Conservation (phyloP, 2,329 filamentous ascomycete genomes). For the Sordariomycetes sp. region DNA sequence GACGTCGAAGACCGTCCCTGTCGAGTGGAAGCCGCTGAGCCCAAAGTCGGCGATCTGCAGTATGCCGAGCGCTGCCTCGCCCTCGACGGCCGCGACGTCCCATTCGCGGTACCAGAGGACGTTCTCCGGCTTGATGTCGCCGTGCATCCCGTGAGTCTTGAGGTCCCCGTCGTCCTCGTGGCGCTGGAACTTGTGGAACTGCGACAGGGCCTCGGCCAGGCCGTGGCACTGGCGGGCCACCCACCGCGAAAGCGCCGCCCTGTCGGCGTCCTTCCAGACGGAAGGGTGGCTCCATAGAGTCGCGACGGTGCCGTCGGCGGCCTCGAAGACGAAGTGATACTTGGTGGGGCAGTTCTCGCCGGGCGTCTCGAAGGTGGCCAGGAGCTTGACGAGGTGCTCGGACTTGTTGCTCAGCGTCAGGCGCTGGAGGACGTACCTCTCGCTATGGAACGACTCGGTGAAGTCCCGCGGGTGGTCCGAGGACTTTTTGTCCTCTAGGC, state of each 20-base stretch:
- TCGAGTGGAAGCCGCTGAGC: background rate
- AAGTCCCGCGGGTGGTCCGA: background rate
- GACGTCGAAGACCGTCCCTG: background rate
- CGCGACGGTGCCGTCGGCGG: background rate
- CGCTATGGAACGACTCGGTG: background rate
- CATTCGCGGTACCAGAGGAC: conserved; percentile 4
- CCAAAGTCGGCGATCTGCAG: conserved; percentile 2
- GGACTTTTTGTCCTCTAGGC: background rate
- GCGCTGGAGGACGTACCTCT: background rate
- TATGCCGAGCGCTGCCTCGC: background rate
- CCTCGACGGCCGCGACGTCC: background rate
- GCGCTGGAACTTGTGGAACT: background rate
- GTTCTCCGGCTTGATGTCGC: conserved; percentile 6
- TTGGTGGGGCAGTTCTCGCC: background rate
- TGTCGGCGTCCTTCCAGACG: background rate
- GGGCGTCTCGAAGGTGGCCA: background rate
- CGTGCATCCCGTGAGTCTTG: background rate
- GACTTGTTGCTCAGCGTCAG: background rate
- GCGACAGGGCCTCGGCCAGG: background rate
- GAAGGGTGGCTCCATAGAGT: background rate
- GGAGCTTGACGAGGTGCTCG: background rate
- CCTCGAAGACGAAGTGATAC: background rate
- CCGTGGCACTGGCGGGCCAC: background rate
- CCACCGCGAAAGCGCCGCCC: background rate
- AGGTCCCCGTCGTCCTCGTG: background rate